Base-by-base conservation (phyloP, 306 rosid species). In the Prinsepia uniflora region DNA sequence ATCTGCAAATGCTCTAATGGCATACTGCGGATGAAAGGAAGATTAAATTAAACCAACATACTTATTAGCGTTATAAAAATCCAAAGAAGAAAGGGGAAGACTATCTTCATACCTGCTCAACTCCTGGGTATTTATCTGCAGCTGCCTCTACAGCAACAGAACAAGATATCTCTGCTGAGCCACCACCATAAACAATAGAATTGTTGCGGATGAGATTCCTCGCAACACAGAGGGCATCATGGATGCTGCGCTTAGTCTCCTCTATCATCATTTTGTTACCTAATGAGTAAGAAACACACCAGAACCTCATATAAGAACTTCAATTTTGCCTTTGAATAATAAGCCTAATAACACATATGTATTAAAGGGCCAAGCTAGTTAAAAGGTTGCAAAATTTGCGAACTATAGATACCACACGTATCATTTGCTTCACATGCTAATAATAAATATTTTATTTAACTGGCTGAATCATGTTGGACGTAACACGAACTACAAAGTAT, bases 181-280 rank as follows among this genome's bases (percentile, higher is more conserved):
- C 99, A 77, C 99, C 97, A n/a, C 99, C 99, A 42, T 95, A 95
- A 40, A 95, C 97, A 55, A 95, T 91, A 67, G 96, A 89, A 56
- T 95, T 95, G 84, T 95, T 95, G 84, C 96, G 89, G 44, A 95
- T 95, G 73, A 95, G 96, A 87, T 95, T 95, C 83, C 99, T 89
- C 48, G 99, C 96, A 63, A 95, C 99, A 59, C 99, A 95, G 66
- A 95, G 71, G 70, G 97, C 95, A 88, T 95, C 97, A 0, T 91
- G 99, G 78, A 95, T 54, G 76, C 97, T 95, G 60, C 99, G 96
- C 76, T 95, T 95, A 63, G 99, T 95, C 92, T 95, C 99, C 85
- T 95, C 99, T 63, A 91, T 81, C 74, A 95, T 86, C 99, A 95
- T 95, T 77, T 95, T 95, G 88, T 95, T 95, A 79, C 97, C 99